Percentiles rank a stretch among this genome's conserved stretches.
These are phyloP conservation scores for Casuarina equisetifolia DNA, from an alignment of 306 rosid genomes.

Conservation along the genomic window DNA sequence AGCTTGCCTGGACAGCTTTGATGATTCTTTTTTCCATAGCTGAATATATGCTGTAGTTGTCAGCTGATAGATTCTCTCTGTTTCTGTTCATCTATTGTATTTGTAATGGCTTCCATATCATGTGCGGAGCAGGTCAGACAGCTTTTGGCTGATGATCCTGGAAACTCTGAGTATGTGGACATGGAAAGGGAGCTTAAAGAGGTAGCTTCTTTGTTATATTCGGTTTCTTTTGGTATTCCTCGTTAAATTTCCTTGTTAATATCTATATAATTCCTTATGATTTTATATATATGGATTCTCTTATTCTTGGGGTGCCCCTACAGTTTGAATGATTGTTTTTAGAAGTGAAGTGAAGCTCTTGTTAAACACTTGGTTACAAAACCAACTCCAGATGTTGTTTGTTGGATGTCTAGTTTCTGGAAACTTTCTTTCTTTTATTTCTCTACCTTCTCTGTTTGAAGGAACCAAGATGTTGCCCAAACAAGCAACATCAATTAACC, in stretches of 20 bases:
- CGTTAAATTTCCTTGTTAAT: not conserved
- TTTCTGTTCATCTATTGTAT: not conserved
- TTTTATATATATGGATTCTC: constrained; percentile 2
- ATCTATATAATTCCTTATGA: not conserved
- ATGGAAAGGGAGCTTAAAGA: constrained; percentile 91
- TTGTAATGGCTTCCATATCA: constrained; percentile 10
- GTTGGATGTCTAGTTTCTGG: constrained; percentile 38
- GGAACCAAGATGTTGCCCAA: constrained; percentile 52
- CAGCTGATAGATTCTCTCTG: not conserved
- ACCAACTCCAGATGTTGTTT: constrained; percentile 8
- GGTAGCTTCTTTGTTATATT: constrained; percentile 37
- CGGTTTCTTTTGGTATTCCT: not conserved
- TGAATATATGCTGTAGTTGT: constrained; percentile 1
- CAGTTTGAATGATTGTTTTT: constrained; percentile 10
- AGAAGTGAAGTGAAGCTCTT: constrained; percentile 19
- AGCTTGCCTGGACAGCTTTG: not conserved
- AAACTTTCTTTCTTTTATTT: constrained; percentile 36
- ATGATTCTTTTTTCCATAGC: not conserved
- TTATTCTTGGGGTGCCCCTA: constrained; percentile 2
- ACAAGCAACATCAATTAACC: constrained; percentile 45
- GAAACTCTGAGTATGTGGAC: constrained; percentile 77
- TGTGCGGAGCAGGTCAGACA: constrained; percentile 62
- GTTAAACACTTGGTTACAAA: constrained; percentile 24
- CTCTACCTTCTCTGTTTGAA: constrained; percentile 54
- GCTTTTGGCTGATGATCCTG: constrained; percentile 68